Conservation (phyloP, 106 monocot genomes). For the Acorus calamus region DNA sequence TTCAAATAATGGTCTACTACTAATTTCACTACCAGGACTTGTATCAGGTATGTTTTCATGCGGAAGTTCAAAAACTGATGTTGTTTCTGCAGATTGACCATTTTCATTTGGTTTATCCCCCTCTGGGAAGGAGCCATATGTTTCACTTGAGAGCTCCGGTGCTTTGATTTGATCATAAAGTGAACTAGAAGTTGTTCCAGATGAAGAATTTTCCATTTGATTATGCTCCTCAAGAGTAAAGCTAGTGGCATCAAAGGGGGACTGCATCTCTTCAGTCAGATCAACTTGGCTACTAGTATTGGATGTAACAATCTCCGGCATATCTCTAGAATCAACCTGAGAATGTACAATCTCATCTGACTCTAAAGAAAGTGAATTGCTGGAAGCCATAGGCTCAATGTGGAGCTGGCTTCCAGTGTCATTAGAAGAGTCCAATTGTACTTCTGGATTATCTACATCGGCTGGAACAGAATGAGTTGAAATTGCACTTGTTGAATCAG, state of each 20-base stretch:
- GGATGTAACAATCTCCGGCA: slow-evolving; percentile 6
- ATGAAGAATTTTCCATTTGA: slow-evolving; percentile 14
- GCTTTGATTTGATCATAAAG: slow-evolving; percentile 19
- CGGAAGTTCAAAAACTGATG: slow-evolving; percentile 2
- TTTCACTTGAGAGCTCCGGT: slow-evolving; percentile 1
- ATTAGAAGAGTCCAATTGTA: slow-evolving; percentile 10
- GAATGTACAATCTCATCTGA: slow-evolving; percentile 15
- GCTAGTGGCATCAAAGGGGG: slow-evolving; percentile 6
- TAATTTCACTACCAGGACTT: slow-evolving; percentile 7
- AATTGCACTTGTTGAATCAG: slow-evolving; percentile 11
- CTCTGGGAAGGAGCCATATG: not conserved
- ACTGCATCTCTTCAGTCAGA: slow-evolving; percentile 12
- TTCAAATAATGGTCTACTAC: slow-evolving; percentile 21
- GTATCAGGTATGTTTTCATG: slow-evolving; percentile 16
- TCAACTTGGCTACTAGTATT: slow-evolving; percentile 16
- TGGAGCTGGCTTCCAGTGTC: slow-evolving; percentile 13
- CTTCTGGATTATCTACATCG: slow-evolving; percentile 11
- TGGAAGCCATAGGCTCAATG: slow-evolving; percentile 19
- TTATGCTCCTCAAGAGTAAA: slow-evolving; percentile 1
- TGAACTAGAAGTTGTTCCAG: slow-evolving; percentile 12
- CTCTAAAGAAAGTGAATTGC: not conserved
- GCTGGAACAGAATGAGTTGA: slow-evolving; percentile 1
- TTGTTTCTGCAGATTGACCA: slow-evolving; percentile 8
- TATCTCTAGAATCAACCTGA: slow-evolving; percentile 4
- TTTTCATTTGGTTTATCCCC: not conserved